Evolutionary conservation across 2,329 filamentous ascomycete species (phyloP).

Genomic region (Lecanoromycetidae sp.): DNA sequence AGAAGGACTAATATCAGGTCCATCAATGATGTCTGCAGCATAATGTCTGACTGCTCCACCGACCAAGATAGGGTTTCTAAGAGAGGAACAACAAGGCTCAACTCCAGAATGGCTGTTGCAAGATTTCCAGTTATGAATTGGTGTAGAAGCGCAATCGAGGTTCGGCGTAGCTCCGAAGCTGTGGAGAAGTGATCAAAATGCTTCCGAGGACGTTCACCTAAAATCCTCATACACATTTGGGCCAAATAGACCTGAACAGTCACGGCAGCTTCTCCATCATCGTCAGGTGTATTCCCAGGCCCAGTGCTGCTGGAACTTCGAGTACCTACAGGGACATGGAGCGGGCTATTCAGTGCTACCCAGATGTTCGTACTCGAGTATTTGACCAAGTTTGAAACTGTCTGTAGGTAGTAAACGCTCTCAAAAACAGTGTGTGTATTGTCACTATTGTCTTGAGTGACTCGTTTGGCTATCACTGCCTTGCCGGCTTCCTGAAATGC

Average conservation of each 20-base stretch:
- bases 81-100: slow-evolving; percentile 55
- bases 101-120: slow-evolving; percentile 40
- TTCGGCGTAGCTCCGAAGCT: slow-evolving; percentile 44
- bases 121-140: slow-evolving; percentile 56
- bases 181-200: background rate
- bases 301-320: too few relatives aligned
- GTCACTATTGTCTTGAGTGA: background rate
- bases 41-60: slow-evolving; percentile 50
- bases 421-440: slow-evolving; percentile 58
- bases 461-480: background rate
- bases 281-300: background rate
- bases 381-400: slow-evolving; percentile 59
- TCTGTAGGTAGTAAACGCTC: slow-evolving; percentile 65
- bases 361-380: slow-evolving; percentile 59
- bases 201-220: background rate
- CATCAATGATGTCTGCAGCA: slow-evolving; percentile 64
- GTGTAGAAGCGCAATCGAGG: slow-evolving; percentile 56
- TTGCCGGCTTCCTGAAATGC: too few relatives aligned
- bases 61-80: slow-evolving; percentile 55
- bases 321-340: too few relatives aligned
- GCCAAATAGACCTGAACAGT: slow-evolving; percentile 6
- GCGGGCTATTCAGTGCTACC: slow-evolving; percentile 55
- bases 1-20: slow-evolving; percentile 66
- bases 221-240: slow-evolving; percentile 5
- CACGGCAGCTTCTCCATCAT: background rate